Evolutionary conservation across 345 rosid species (phyloP), one percentile per base, ranked within the genome.

Genomic region (Diplotaxis tenuifolia): DNA sequence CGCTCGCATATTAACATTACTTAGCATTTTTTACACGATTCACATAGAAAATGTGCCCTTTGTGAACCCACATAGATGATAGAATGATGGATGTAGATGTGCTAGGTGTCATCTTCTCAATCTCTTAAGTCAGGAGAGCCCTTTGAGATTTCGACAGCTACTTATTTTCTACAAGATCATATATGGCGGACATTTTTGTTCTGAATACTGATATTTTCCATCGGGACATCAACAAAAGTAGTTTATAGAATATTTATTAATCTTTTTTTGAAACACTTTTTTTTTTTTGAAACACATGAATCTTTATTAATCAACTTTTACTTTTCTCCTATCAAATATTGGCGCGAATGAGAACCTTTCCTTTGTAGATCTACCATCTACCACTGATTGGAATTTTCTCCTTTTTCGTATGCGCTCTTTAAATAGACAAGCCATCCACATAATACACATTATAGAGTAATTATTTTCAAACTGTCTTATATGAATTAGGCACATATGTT

Each of bases 351-450:
- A 55, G 70, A 45, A 76, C 57, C 70, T 75, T 75, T 68, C 58
- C 65, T 75, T 54, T 53, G 69, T 42, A 62, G 59, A 75, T 75
- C 75, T 63, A 28, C 29, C 71, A 75, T 75, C 75, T 63, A 28
- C 29, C 71, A 42, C 71, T 45, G 60, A 63, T 69, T 63, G 75
- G 66, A 75, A 68, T 56, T 68, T 61, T 57, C 8, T 50, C 7
- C 28, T 11, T 73, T 28, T 15, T 32, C 21, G 21, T 40, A 54
- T 62, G 50, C 34, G 56, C 29, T 68, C 1, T 53, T 38, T 54
- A 70, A 55, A 63, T 54, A 54, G 79, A 62, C 79, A 75, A 54
- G 65, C 62, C 65, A 68, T 62, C 11, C 25, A 38, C 21, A 54
- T 9, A 68, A 20, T 62, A 62, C 52, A 68, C 21, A 29, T 27